Base-by-base conservation (phyloP, 139 green algal species). In the Tetratostichococcus sp. region DNA sequence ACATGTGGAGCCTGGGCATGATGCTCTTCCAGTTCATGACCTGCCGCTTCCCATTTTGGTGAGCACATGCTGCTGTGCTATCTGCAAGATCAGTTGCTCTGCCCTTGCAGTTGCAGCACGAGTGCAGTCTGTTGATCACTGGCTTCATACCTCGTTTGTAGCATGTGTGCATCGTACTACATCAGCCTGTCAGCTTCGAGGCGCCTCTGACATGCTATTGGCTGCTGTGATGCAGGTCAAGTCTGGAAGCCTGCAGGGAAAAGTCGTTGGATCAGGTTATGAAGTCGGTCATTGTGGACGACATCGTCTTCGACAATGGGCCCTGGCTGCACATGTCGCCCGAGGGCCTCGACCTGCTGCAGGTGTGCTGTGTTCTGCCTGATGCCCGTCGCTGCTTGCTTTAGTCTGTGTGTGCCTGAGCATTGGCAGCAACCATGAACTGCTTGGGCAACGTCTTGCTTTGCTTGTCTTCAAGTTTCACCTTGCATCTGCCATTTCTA, bases 1-100 rank as follows among this genome's bases (percentile, higher is more conserved):
- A 94, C 73, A 74, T 94, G 59, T 94, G 90, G 88, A 86, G 83
- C 32, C 73, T 89, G 57, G 80, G 80, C 32, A 86, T 90, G 58
- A 86, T 91, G 72, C 22, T 86, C 71, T 88, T 83, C 79, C 80
- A 89, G 75, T 78, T 91, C 65, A 80, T 92, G 28, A 83, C 74
- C 1, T 79, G 82, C 4, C 79, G 78, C 30, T 82, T 86, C 70
- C 87, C 85, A 25, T 92, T 85, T 75, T 87, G 77, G 82, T 72
- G 66, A 72, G 77, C 30, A n/a, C 72, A 17, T 74, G 31, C 31
- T 28, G 65, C 33, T 4, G 22, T 65, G 35, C 25, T 35, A 4
- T 76, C 67, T 39, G 39, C 35, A 23, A 35, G 4, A 57, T 22
- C 26, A 35, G 5, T 19, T 28, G 58, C 22, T 28, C 58, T 66